A percentile compares a stretch with the other conserved stretches of the same genome.
Evolutionary conservation across 441 rosid genomes (phyloP).

Genomic region (Adansonia rubrostipa): DNA sequence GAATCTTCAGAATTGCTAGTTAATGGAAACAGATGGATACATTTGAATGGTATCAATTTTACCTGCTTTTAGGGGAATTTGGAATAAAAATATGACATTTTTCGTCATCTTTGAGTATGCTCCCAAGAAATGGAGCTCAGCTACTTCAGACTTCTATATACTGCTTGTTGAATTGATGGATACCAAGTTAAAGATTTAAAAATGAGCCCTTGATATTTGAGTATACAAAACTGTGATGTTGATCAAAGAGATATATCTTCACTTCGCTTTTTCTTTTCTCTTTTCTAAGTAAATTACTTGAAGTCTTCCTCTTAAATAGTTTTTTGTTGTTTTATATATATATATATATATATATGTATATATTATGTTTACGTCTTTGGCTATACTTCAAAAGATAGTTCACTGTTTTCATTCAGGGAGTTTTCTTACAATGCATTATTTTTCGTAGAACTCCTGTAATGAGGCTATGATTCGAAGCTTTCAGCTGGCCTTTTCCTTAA

Average conservation of each 20-base stretch:
- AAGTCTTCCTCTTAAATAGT: conserved; percentile 5
- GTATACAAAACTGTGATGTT: conserved; percentile 2
- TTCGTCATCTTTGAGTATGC: neutral
- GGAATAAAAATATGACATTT: conserved; percentile 7
- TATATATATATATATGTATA: too few relatives aligned
- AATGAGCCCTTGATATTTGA: neutral
- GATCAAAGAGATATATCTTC: conserved; percentile 10
- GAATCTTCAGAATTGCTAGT: neutral
- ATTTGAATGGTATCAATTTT: conserved; percentile 14
- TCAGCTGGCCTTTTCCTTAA: conserved; percentile 80
- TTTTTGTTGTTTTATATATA: neutral
- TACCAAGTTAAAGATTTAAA: neutral
- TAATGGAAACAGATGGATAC: neutral
- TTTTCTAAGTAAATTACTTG: neutral
- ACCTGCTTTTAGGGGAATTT: neutral
- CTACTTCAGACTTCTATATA: conserved; percentile 2
- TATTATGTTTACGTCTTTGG: neutral
- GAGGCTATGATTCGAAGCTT: conserved; percentile 81
- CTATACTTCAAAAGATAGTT: conserved; percentile 12
- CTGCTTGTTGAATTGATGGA: conserved; percentile 5
- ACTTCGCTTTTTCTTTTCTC: neutral
- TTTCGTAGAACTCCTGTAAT: conserved; percentile 65
- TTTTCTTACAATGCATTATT: conserved; percentile 24
- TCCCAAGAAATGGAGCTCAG: neutral
- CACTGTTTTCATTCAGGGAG: conserved; percentile 9